Evolutionary conservation across 352 stramenopile genomes (phyloP).

Genomic region (Globisporangium cederbergense): DNA sequence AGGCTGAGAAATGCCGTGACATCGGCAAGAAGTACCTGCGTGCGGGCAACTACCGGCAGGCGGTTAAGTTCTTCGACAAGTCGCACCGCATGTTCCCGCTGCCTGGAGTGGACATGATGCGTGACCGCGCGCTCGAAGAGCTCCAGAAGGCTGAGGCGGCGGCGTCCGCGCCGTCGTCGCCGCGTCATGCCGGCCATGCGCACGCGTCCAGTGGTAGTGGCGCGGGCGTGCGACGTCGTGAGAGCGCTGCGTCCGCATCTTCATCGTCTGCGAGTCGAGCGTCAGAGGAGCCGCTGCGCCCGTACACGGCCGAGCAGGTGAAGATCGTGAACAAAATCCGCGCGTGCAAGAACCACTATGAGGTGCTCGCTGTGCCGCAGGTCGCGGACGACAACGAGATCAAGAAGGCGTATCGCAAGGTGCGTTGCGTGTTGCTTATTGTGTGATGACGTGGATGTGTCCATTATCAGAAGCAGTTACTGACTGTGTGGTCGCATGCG

Average conservation of each 20-base stretch:
- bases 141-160: conserved; percentile 38
- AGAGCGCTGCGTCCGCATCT: conserved; percentile 1
- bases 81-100: conserved; percentile 88
- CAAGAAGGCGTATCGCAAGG: conserved; percentile 92
- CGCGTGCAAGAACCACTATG: conserved; percentile 86
- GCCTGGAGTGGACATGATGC: conserved; percentile 78
- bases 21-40: conserved; percentile 87
- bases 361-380: conserved; percentile 77
- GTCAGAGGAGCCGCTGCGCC: conserved; percentile 41
- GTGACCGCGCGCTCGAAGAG: conserved; percentile 64
- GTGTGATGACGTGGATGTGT: background rate
- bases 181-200: conserved; percentile 6
- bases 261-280: conserved; percentile 7
- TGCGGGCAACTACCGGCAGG: conserved; percentile 81
- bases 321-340: conserved; percentile 88
- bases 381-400: conserved; percentile 80
- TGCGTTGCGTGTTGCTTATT: conserved; percentile 21
- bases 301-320: conserved; percentile 78
- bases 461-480: conserved; percentile 1
- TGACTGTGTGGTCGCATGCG: background rate
- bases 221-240: conserved; percentile 29
- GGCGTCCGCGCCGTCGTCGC: conserved; percentile 20
- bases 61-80: conserved; percentile 93
- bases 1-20: conserved; percentile 91
- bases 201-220: conserved; percentile 9